These are phyloP conservation scores for Rubus idaeus DNA, from an alignment of 306 rosid species.

Conservation along the genomic window DNA sequence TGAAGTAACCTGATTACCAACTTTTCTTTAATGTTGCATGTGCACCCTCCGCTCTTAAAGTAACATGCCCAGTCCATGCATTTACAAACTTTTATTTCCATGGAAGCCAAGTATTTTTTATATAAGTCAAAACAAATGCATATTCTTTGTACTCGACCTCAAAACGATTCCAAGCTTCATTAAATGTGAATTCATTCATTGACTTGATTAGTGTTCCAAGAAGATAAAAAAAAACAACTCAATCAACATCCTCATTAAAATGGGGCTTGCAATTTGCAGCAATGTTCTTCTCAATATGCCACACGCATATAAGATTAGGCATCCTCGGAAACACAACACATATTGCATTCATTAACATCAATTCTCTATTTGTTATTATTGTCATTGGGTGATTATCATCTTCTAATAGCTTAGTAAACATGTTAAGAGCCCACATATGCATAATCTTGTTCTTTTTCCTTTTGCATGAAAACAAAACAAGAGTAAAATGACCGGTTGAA, in stretches of 20 bases:
- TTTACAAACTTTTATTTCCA: neutral
- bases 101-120: neutral
- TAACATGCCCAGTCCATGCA: neutral
- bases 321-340: neutral
- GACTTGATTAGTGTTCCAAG: too few species aligned
- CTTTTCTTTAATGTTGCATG: too few species aligned
- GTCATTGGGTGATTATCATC: neutral
- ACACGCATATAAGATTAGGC: neutral
- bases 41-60: conserved; percentile 4
- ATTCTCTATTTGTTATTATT: neutral
- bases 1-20: too few species aligned
- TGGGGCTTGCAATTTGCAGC: too few species aligned
- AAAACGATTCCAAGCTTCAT: too few species aligned
- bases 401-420: neutral
- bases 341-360: neutral
- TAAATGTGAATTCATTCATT: too few species aligned
- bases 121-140: neutral
- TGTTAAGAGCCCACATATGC: neutral
- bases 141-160: neutral
- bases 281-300: too few species aligned
- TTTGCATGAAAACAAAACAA: neutral
- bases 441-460: neutral
- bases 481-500: neutral
- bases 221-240: too few species aligned
- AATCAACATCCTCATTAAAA: too few species aligned